Evolutionary conservation across 257 asterid species (phyloP).

Genomic region (Salvia miltiorrhiza): DNA sequence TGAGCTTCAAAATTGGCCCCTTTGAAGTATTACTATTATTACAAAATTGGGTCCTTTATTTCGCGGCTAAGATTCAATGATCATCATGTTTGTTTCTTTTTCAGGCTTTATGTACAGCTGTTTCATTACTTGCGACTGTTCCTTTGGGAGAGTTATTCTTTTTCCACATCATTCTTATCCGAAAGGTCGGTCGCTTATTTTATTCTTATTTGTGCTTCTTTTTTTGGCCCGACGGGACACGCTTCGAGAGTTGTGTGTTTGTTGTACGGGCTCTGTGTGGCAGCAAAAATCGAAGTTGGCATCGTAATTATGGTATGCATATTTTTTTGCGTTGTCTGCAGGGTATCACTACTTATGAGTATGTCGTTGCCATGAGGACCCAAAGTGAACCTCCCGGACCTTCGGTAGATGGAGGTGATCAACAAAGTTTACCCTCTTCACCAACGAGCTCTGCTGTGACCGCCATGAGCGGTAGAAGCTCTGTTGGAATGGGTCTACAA

Average conservation of each 20-base stretch:
- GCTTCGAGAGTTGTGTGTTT: background rate
- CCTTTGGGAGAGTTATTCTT: slow-evolving; percentile 90
- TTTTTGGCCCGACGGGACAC: background rate
- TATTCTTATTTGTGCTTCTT: background rate
- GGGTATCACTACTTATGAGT: slow-evolving; percentile 98
- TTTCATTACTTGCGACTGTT: slow-evolving; percentile 80
- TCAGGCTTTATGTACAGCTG: slow-evolving; percentile 84
- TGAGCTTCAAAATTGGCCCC: background rate
- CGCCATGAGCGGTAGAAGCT: slow-evolving; percentile 89
- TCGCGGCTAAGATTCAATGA: background rate
- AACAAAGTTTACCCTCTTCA: slow-evolving; percentile 85
- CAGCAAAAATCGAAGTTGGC: background rate
- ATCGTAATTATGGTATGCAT: background rate
- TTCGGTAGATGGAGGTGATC: slow-evolving; percentile 79
- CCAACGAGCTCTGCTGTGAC: slow-evolving; percentile 97
- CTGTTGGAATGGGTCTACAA: slow-evolving; percentile 85
- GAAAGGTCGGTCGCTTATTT: slow-evolving; percentile 54
- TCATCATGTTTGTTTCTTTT: slow-evolving; percentile 21
- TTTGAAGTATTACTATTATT: background rate
- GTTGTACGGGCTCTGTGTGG: background rate
- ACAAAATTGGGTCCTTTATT: background rate
- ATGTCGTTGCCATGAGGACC: slow-evolving; percentile 88
- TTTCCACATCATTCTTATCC: slow-evolving; percentile 88
- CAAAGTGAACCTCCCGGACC: slow-evolving; percentile 94
- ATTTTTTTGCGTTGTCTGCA: slow-evolving; percentile 12